Percentiles rank a stretch among this genome's conserved stretches.
These are phyloP conservation scores for Phyllosticta ampelicida DNA, from an alignment of 2,329 filamentous ascomycete genomes.

Conservation along the genomic window DNA sequence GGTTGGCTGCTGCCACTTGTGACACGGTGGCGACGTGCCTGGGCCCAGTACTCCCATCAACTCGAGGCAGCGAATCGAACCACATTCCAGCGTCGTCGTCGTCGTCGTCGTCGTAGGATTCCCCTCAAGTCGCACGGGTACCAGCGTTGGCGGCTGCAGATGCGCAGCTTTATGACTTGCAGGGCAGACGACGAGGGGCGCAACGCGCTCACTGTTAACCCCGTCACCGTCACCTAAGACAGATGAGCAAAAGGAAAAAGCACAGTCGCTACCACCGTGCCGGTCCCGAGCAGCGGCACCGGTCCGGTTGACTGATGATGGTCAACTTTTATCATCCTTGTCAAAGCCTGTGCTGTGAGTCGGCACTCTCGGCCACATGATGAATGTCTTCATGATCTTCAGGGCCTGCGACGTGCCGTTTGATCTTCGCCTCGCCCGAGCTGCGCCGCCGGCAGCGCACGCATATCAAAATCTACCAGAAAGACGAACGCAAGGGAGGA, in stretches of 20 bases:
- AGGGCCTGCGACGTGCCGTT: conserved; percentile 8
- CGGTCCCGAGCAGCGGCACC: not conserved
- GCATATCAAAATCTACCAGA: not conserved
- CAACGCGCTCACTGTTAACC: not conserved
- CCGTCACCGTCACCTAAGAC: not conserved
- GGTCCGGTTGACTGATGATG: not conserved
- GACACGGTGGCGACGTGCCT: too few species aligned
- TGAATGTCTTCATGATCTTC: conserved; percentile 1
- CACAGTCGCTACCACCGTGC: not conserved
- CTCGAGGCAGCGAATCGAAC: conserved; percentile 8
- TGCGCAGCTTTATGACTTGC: conserved; percentile 10
- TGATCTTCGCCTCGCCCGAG: conserved; percentile 2
- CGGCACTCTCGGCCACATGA: not conserved
- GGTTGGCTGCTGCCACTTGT: too few species aligned
- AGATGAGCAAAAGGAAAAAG: not conserved
- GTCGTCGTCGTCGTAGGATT: not conserved
- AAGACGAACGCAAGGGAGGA: not conserved
- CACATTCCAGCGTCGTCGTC: conserved; percentile 9
- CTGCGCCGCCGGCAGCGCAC: not conserved
- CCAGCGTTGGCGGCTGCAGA: not conserved
- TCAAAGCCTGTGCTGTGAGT: not conserved
- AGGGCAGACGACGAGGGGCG: conserved; percentile 5
- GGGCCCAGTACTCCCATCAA: conserved; percentile 6
- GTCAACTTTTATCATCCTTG: not conserved
- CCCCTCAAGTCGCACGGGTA: conserved; percentile 3